Evolutionary conservation across 768 basidiomycete species (phyloP).

Genomic region (Rhizopogon salebrosus): DNA sequence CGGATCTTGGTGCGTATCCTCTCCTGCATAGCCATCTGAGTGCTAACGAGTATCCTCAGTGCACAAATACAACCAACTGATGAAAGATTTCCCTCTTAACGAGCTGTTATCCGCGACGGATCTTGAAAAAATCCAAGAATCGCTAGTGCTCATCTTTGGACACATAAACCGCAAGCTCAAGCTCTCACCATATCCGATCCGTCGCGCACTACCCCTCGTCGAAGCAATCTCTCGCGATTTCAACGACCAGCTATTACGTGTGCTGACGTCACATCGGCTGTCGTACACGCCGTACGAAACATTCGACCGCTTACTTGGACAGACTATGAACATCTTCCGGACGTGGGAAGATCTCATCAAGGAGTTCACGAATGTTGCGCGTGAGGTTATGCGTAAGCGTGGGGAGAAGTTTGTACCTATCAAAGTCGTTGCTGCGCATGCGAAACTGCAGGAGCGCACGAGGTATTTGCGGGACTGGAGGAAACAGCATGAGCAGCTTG

Average conservation of each 20-base stretch:
- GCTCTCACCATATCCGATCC: constrained; percentile 94
- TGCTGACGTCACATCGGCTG: constrained; percentile 85
- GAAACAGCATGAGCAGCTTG: constrained; percentile 95
- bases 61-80: constrained; percentile 96
- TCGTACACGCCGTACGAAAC: constrained; percentile 93
- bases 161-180: constrained; percentile 96
- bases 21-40: background rate
- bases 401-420: constrained; percentile 94
- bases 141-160: constrained; percentile 78
- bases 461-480: constrained; percentile 88
- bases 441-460: constrained; percentile 83
- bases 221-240: constrained; percentile 98
- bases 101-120: constrained; percentile 96
- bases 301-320: constrained; percentile 80
- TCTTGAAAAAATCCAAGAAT: constrained; percentile 91
- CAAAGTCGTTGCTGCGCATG: constrained; percentile 88
- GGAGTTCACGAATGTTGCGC: constrained; percentile 87
- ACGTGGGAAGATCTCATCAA: constrained; percentile 90
- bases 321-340: constrained; percentile 73
- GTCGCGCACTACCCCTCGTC: constrained; percentile 91
- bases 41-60: constrained; percentile 39
- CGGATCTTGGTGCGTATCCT: constrained; percentile 64
- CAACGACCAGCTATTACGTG: constrained; percentile 89
- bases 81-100: constrained; percentile 99
- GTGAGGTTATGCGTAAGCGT: constrained; percentile 88